Evolutionary conservation across 2,329 filamentous ascomycete genomes (phyloP), one percentile per base, ranked within the genome.

Genomic region (Apiospora arundinis): DNA sequence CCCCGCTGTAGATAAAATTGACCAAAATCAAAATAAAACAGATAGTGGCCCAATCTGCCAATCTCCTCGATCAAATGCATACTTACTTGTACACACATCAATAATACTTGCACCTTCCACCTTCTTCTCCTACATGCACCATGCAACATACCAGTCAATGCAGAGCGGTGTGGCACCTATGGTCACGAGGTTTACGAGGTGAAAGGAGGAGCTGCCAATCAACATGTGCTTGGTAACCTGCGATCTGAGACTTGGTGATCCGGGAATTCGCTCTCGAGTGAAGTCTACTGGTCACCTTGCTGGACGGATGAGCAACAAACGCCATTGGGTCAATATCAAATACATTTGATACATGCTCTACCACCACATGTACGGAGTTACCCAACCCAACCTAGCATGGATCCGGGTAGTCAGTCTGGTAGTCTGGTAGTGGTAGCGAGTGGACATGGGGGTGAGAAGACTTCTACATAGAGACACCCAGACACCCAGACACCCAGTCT

Each of bases 391-490:
- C 16, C 52, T 60, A 37, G 25, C 52, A 60, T 60, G 52, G 52
- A 32, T 60, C 52, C 52, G 18, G 52, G 52, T 60, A 21, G 52
- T 32, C 12, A 32, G 32, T 32, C 32, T 32, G 32, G 32, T 32
- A 32, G 32, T 28, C 6, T 42, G 40, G 40, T 42, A 42, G 40
- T 16, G 14, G 25, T 18, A 25, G 49, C 8, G 40, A 56, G 49
- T 56, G 52, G 52, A 32, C 52, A 60, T 60, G 5, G 28, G 52
- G 18, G 52, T 37, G 52, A 60, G 28, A 25, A 60, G 52, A 40
- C 56, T 40, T 63, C 56, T n/a, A n/a, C n/a, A n/a, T n/a, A 63
- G 56, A 40, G 56, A 63, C n/a, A 63, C 37, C 56, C 56, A 40
- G 32, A n/a, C n/a, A n/a, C n/a, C n/a, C n/a, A 40, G 56, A 63